Base-by-base conservation (phyloP, 805 yeast species). In the Ogataea methanolica region DNA sequence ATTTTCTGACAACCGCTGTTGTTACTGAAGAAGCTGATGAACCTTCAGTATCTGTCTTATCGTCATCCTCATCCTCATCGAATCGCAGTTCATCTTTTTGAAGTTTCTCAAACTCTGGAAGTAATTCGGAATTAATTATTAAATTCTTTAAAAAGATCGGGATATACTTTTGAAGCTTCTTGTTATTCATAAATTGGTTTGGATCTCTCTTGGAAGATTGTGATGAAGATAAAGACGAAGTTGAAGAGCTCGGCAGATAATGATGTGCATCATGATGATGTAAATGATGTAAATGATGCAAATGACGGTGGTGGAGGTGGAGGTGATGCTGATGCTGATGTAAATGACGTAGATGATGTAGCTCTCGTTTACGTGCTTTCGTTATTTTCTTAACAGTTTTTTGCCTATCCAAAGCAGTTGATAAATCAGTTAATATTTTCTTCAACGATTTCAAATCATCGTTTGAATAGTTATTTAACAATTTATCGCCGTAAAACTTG, bases 141-240 rank as follows among this genome's bases (percentile, higher is more conserved):
- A 61, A 41, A 47, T 56, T 55, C 38, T 60, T 59, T 56, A 66
- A 54, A 40, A 55, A 62, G 14, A 59, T 42, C 6, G 69, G 69
- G 8, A 65, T 57, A 41, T 57, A 60, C 14, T 59, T 57, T 36
- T 65, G 62, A 15, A 65, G 52, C 14, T 58, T 57, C 37, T 62
- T 61, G 45, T 65, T 65, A 48, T 58, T 56, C 61, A 63, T 52
- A 38, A 59, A 60, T 26, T 54, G 56, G 12, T 48, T 52, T 2
- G 52, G 41, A 14, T 17, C 31, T 11, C 31, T 26, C 31, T 26
- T 39, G 2, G 39, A 37, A 19, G 39, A 37, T 12, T 37, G 39
- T 14, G 21, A 19, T 4, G 39, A 37, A 37, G 39, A 36, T 19
- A 14, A 21, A 19, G 15, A 11, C 5, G 40, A 21, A 22, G 6